Percentiles rank a stretch among this genome's conserved stretches.
Evolutionary conservation across 78 protist genomes (phyloP).

Genomic region (Dictyostelium purpureum): DNA sequence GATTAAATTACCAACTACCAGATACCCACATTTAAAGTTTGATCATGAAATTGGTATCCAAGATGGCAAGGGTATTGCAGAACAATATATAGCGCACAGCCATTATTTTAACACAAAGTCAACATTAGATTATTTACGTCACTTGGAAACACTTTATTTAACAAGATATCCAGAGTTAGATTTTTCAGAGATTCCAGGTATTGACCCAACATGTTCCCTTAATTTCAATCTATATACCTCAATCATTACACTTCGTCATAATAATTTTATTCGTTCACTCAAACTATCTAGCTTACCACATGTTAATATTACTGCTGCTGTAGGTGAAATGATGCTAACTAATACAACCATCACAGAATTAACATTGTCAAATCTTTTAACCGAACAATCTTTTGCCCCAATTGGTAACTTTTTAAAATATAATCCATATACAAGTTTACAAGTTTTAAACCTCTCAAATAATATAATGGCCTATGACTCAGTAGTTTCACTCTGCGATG

Average conservation of each 20-base stretch:
- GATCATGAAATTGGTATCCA: slow-evolving; percentile 43
- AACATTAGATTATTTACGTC: slow-evolving; percentile 55
- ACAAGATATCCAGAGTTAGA: slow-evolving; percentile 61
- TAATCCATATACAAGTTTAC: not conserved
- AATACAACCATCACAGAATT: slow-evolving; percentile 53
- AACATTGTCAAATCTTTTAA: not conserved
- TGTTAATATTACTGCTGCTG: slow-evolving; percentile 42
- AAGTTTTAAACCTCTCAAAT: slow-evolving; percentile 26
- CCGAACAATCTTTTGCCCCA: slow-evolving; percentile 64
- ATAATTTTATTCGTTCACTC: slow-evolving; percentile 28
- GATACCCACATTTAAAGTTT: slow-evolving; percentile 51
- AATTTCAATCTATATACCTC: slow-evolving; percentile 58
- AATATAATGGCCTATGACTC: slow-evolving; percentile 49
- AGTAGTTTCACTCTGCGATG: slow-evolving; percentile 11
- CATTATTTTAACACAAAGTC: slow-evolving; percentile 65
- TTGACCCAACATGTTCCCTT: slow-evolving; percentile 33
- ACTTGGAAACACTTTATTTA: slow-evolving; percentile 58
- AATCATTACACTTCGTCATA: slow-evolving; percentile 47
- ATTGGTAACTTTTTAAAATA: slow-evolving; percentile 8
- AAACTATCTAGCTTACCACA: slow-evolving; percentile 24
- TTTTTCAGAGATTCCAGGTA: slow-evolving; percentile 47
- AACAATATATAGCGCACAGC: slow-evolving; percentile 66
- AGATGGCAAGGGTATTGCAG: slow-evolving; percentile 77
- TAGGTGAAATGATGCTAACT: slow-evolving; percentile 53
- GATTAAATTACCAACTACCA: slow-evolving; percentile 8